Base-by-base conservation (phyloP, 1,284 basidiomycete genomes). In the Quambalaria eucalypti region DNA sequence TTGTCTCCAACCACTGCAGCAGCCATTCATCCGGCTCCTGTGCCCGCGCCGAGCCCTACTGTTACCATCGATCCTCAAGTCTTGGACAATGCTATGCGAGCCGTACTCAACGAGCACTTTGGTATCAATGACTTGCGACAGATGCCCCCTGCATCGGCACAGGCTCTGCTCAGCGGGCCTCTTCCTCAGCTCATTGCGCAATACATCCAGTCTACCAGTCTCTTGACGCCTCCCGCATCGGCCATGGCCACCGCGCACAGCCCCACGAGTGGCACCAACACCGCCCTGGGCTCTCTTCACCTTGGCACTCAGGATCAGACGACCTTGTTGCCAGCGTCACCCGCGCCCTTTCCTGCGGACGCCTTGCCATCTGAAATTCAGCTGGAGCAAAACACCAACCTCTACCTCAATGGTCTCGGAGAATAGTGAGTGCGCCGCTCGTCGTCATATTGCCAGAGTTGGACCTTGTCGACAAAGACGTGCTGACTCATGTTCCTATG, bases 391-490 rank as follows among this genome's bases (percentile, higher is more conserved):
- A 51, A 40, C 31, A 69, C 67, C 19, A 69, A 69, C 39, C 55
- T 69, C 39, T 69, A 69, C 44, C 55, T 69, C 52, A 69, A 68
- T 31, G 60, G 60, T 28, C 51, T 69, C n/a, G 60, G 61, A 14
- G 54, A 55, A 46, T 55, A 65, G 63, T 67, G 52, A 65, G 65
- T 61, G 2, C 2, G 12, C 14, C 5, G n/a, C n/a, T n/a, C n/a
- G n/a, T n/a, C n/a, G n/a, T n/a, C n/a, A n/a, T n/a, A n/a, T n/a
- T n/a, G 23, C 21, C 16, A n/a, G n/a, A n/a, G n/a, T n/a, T n/a
- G n/a, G 38, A 25, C 28, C 16, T 2, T 50, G 6, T 28, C 6
- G 4, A 21, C 7, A 3, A 12, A 7, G 5, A 10, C 25, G 6
- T 19, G 10, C 33, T 28, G 8, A 21, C 46, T 29, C 10, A n/a